Base-by-base conservation (phyloP, 345 rosid genomes). In the Anacardium occidentale region DNA sequence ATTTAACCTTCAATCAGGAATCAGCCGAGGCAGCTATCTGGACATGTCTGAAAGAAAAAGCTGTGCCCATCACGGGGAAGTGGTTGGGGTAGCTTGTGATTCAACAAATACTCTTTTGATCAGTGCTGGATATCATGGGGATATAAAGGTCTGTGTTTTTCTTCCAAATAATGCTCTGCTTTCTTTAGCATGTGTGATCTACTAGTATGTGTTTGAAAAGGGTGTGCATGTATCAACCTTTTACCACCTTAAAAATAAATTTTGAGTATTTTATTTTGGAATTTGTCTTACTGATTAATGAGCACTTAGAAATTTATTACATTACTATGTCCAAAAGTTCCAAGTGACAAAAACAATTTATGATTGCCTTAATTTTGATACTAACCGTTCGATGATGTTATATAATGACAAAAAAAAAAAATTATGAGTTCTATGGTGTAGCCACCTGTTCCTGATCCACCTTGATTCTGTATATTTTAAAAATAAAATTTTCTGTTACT, bases 1-100 rank as follows among this genome's bases (percentile, higher is more conserved):
- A 65, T 95, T 95, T 81, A 95, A 95, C 66, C 94, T 95, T 75
- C 99, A 95, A 70, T 92, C 99, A 74, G 99, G 99, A 79, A 80
- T 85, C 59, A 89, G 96, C 84, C 88, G 98, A 66, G 98, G 98
- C 68, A 85, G 91, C 73, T 95, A 91, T 73, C 14, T 85, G 55
- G 99, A 95, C 77, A 65, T 22, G 64, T 80, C 83, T 64, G 90
- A 83, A 80, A 88, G 78, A 73, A 76, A 74, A 75, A 75, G 74
- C 62, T 79, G 75, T 74, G 90, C 98, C 44, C 98, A 92, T 78
- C 78, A 83, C 22, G 92, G 91, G 13, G 93, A 86, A 83, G 97
- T 92, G 58, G 85, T 88, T 75, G 99, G 97, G 80, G 90, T 95
- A 79, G 97, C 93, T 71, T 92, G 98, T 69, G 98, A 95, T 84